A percentile compares a stretch with the other conserved stretches of the same genome.
Conservation (phyloP, 2,329 filamentous ascomycete genomes). For the Talaromyces sp. region DNA sequence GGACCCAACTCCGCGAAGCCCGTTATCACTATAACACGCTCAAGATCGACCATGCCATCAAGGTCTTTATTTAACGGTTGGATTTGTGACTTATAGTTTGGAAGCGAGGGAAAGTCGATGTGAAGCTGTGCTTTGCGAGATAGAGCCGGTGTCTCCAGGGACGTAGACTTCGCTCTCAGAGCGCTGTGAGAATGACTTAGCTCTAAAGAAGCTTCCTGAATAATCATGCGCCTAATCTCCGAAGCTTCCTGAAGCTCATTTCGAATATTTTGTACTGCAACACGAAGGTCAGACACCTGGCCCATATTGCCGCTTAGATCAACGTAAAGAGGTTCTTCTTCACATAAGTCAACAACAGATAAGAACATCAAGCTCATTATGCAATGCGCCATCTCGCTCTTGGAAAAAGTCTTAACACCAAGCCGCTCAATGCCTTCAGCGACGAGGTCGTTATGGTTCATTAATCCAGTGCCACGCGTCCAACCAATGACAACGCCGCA, state of each 20-base stretch:
- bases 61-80: constrained; percentile 83
- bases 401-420: constrained; percentile 95
- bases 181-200: neutral
- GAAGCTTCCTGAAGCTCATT: constrained; percentile 85
- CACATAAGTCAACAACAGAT: constrained; percentile 87
- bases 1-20: constrained; percentile 90
- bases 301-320: constrained; percentile 96
- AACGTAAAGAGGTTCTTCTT: constrained; percentile 89
- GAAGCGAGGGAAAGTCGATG: constrained; percentile 85
- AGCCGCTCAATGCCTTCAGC: constrained; percentile 95
- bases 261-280: constrained; percentile 85
- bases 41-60: constrained; percentile 96
- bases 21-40: constrained; percentile 95
- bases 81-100: constrained; percentile 85
- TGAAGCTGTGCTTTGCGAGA: constrained; percentile 89
- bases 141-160: constrained; percentile 3
- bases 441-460: constrained; percentile 96
- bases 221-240: constrained; percentile 64
- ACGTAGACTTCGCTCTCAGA: neutral
- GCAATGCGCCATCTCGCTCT: constrained; percentile 99
- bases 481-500: constrained; percentile 98
- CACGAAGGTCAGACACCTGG: constrained; percentile 92
- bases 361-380: constrained; percentile 92
- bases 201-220: constrained; percentile 52
- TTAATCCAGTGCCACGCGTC: constrained; percentile 96